Conservation (phyloP, 1,284 basidiomycete genomes). For the Cutaneotrichosporon curvatum region DNA sequence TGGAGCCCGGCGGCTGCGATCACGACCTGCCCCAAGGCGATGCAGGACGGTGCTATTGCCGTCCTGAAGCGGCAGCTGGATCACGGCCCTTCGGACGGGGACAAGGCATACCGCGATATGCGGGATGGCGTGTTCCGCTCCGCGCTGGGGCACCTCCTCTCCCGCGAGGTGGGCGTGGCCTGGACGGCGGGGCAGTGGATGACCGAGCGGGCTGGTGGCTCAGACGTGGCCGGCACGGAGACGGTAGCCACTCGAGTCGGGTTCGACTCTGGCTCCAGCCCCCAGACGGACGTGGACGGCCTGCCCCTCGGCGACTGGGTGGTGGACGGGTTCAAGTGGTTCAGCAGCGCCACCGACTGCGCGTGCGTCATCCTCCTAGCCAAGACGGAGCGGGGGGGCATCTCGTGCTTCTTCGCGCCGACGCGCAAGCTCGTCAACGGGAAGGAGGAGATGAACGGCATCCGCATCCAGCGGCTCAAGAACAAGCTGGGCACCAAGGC, state of each 20-base stretch:
- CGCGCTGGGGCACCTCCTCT: slow-evolving; percentile 12
- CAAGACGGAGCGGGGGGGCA: slow-evolving; percentile 46
- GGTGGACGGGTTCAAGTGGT: slow-evolving; percentile 72
- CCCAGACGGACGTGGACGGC: slow-evolving; percentile 8
- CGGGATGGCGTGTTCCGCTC: slow-evolving; percentile 12
- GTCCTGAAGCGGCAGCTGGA: slow-evolving; percentile 6
- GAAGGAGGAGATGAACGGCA: slow-evolving; percentile 55
- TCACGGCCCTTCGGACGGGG: neutral
- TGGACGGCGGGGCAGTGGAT: slow-evolving; percentile 78
- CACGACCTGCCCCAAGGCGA: slow-evolving; percentile 7
- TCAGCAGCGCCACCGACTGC: slow-evolving; percentile 68
- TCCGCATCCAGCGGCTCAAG: slow-evolving; percentile 66
- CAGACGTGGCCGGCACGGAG: slow-evolving; percentile 68
- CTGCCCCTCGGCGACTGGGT: slow-evolving; percentile 15
- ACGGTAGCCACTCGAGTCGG: slow-evolving; percentile 56
- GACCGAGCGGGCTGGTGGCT: slow-evolving; percentile 73
- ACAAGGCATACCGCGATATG: neutral
- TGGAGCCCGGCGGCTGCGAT: slow-evolving; percentile 6
- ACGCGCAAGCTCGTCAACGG: slow-evolving; percentile 47
- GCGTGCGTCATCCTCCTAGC: slow-evolving; percentile 14
- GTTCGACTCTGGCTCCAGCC: neutral
- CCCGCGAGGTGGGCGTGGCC: slow-evolving; percentile 52
- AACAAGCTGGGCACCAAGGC: slow-evolving; percentile 71
- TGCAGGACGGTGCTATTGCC: slow-evolving; percentile 15
- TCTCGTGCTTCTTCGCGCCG: slow-evolving; percentile 55